phyloP scores from a whole-genome alignment of 129 eudicot species.

The Saussurea involucrata region DNA sequence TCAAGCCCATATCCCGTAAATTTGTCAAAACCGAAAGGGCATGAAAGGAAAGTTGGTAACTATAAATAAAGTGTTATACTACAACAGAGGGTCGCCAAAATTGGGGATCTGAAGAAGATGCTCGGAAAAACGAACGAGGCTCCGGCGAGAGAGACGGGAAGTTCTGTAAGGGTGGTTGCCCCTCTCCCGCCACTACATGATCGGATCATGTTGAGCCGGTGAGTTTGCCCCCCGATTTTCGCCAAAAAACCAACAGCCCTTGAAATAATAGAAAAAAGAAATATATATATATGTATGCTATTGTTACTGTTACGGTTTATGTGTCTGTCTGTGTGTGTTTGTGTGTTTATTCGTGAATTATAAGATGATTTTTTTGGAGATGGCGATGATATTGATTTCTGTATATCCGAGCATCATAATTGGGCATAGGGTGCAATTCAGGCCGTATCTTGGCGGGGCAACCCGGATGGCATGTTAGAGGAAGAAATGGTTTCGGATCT shows the following conservation, averaged over 20 bases:
- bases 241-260: conserved; percentile 20
- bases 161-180: conserved; percentile 36
- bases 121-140: conserved; percentile 26
- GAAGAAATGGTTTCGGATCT: background rate
- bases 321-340: background rate
- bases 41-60: background rate
- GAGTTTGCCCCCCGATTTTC: background rate
- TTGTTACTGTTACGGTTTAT: background rate
- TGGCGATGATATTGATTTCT: conserved; percentile 19
- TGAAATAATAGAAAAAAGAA: background rate
- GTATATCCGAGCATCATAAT: conserved; percentile 19
- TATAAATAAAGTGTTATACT: background rate
- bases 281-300: background rate
- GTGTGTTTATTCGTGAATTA: background rate
- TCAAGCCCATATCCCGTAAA: background rate
- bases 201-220: background rate
- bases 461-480: conserved; percentile 30
- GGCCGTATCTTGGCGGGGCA: conserved; percentile 39
- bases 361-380: background rate
- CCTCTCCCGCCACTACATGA: conserved; percentile 10
- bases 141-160: conserved; percentile 33
- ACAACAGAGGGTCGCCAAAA: background rate
- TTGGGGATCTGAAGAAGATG: conserved; percentile 24
- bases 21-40: background rate
- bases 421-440: conserved; percentile 15